These are phyloP conservation scores for Shiraia sp. DNA, from an alignment of 2,329 filamentous ascomycete genomes.

Conservation along the genomic window DNA sequence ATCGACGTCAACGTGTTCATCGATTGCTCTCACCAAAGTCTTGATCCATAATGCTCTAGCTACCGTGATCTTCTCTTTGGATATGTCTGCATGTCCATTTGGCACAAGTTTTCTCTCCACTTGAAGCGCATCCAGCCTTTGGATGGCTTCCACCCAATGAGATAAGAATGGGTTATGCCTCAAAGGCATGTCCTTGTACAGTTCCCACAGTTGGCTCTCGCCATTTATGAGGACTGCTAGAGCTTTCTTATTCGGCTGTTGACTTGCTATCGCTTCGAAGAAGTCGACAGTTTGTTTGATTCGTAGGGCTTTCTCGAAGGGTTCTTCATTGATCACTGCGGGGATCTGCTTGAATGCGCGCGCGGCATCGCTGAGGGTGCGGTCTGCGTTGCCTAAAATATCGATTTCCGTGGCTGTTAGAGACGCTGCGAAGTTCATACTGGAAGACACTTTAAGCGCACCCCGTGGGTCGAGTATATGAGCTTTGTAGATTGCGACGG, in stretches of 20 bases:
- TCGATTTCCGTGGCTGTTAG: slow-evolving; percentile 29
- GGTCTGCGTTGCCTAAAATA: slow-evolving; percentile 24
- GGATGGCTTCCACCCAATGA: slow-evolving; percentile 46
- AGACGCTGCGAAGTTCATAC: slow-evolving; percentile 33
- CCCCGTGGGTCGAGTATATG: slow-evolving; percentile 17
- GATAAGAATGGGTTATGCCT: slow-evolving; percentile 44
- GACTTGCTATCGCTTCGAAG: slow-evolving; percentile 22
- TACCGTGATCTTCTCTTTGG: slow-evolving; percentile 18
- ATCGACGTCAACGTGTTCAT: slow-evolving; percentile 6
- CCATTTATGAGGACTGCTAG: slow-evolving; percentile 39
- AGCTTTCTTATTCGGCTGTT: slow-evolving; percentile 20
- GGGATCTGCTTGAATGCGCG: slow-evolving; percentile 11
- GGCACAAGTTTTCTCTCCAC: neutral
- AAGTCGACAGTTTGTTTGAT: slow-evolving; percentile 40
- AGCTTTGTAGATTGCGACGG: slow-evolving; percentile 8
- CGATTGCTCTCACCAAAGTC: slow-evolving; percentile 26
- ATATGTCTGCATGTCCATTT: slow-evolving; percentile 4
- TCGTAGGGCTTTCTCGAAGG: slow-evolving; percentile 34
- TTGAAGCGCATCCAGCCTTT: slow-evolving; percentile 13
- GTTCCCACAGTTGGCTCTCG: slow-evolving; percentile 41
- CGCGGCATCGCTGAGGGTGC: slow-evolving; percentile 16
- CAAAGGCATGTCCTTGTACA: slow-evolving; percentile 35
- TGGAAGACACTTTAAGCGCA: slow-evolving; percentile 20
- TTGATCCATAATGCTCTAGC: slow-evolving; percentile 34
- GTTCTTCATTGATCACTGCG: slow-evolving; percentile 8